Percentiles rank a stretch among this genome's conserved stretches.
Conservation (phyloP, 345 rosid genomes). For the Salix viminalis region DNA sequence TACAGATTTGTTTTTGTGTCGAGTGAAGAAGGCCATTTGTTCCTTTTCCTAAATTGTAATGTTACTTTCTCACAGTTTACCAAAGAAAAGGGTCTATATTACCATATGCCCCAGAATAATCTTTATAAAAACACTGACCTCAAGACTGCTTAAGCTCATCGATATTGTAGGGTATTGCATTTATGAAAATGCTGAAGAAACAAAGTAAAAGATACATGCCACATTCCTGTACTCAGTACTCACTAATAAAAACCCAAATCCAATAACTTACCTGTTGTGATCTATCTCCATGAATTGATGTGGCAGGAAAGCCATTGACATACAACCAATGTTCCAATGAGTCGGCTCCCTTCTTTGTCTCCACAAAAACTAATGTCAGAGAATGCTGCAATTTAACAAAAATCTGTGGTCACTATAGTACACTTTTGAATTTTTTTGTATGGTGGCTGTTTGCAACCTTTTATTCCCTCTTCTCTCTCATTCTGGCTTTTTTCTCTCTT, state of each 20-base stretch:
- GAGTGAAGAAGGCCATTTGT: background rate
- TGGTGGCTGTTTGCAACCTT: background rate
- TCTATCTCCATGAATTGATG: slow-evolving; percentile 96
- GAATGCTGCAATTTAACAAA: slow-evolving; percentile 64
- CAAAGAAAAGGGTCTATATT: background rate
- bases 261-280: slow-evolving; percentile 63
- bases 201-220: background rate
- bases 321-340: slow-evolving; percentile 86
- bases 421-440: background rate
- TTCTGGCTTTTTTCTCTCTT: background rate
- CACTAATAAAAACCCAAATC: background rate
- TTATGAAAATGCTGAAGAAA: background rate
- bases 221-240: background rate
- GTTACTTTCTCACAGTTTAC: background rate
- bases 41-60: background rate
- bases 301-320: slow-evolving; percentile 84
- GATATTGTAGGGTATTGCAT: background rate
- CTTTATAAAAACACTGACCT: background rate
- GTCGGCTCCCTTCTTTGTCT: slow-evolving; percentile 98
- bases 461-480: no score
- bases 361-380: slow-evolving; percentile 96
- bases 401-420: background rate
- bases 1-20: background rate
- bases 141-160: background rate
- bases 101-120: background rate